Conservation (phyloP, 306 rosid genomes). For the Inga leiocalycina region DNA sequence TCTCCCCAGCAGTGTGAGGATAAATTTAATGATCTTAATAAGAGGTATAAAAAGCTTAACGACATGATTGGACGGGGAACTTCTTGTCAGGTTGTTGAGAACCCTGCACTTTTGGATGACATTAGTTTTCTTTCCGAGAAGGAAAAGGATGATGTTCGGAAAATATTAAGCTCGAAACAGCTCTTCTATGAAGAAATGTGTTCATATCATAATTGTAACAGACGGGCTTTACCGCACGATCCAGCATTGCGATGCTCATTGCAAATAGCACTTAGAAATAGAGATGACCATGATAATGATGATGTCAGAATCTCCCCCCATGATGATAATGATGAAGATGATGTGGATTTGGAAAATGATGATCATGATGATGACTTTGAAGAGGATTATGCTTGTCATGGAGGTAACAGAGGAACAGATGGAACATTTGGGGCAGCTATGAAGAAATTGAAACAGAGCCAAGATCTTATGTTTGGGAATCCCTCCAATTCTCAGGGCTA, state of each 20-base stretch:
- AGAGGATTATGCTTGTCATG: slow-evolving; percentile 56
- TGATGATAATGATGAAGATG: slow-evolving; percentile 76
- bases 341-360: slow-evolving; percentile 65
- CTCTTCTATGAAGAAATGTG: slow-evolving; percentile 96
- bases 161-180: slow-evolving; percentile 89
- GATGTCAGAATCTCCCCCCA: slow-evolving; percentile 61
- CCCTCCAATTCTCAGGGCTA: slow-evolving; percentile 54
- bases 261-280: slow-evolving; percentile 77
- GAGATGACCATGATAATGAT: slow-evolving; percentile 75
- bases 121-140: slow-evolving; percentile 65
- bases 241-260: slow-evolving; percentile 81
- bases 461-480: slow-evolving; percentile 48
- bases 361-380: slow-evolving; percentile 61
- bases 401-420: slow-evolving; percentile 50
- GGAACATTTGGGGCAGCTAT: slow-evolving; percentile 51
- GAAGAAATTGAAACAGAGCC: slow-evolving; percentile 66
- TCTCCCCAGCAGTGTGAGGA: slow-evolving; percentile 99
- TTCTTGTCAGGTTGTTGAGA: slow-evolving; percentile 91
- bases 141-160: slow-evolving; percentile 88
- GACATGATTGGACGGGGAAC: slow-evolving; percentile 95
- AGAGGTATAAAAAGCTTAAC: slow-evolving; percentile 87
- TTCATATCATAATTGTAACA: slow-evolving; percentile 84
- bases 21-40: slow-evolving; percentile 91
- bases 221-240: slow-evolving; percentile 88
- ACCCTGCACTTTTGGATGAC: slow-evolving; percentile 70